A percentile compares a stretch with the other conserved stretches of the same genome.
Conservation (phyloP, 176 grass and related monocot genomes). For the Juncus effusus region DNA sequence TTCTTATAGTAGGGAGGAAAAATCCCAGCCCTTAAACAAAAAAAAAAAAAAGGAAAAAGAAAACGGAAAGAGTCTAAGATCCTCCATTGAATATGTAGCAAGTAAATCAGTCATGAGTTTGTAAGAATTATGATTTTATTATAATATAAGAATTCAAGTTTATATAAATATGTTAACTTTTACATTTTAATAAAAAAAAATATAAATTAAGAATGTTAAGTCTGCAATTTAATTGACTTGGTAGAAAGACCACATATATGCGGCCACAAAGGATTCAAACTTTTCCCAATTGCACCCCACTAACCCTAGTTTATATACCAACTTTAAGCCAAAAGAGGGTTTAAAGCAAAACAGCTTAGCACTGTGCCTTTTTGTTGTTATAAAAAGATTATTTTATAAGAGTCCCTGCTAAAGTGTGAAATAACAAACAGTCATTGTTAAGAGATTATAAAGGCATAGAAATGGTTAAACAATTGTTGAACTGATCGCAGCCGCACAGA, state of each 20-base stretch:
- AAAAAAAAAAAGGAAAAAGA: not conserved
- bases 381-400: constrained; percentile 18
- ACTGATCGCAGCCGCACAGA: no score
- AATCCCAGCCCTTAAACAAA: not conserved
- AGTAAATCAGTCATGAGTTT: no score
- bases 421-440: not conserved
- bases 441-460: no score
- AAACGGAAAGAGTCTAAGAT: no score
- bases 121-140: no score
- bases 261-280: constrained; percentile 35
- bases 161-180: no score
- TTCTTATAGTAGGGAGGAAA: not conserved
- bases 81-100: no score
- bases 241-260: constrained; percentile 48
- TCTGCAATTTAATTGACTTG: constrained; percentile 14
- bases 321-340: constrained; percentile 29
- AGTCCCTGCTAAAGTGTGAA: constrained; percentile 6
- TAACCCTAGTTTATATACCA: constrained; percentile 7
- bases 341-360: constrained; percentile 10
- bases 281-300: constrained; percentile 17
- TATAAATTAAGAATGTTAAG: not conserved
- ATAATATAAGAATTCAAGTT: no score
- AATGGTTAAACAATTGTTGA: no score
- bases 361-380: constrained; percentile 17
- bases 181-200: no score